Conservation (phyloP, 2,329 filamentous ascomycete genomes). For the Ceratocystiopsis sp. region DNA sequence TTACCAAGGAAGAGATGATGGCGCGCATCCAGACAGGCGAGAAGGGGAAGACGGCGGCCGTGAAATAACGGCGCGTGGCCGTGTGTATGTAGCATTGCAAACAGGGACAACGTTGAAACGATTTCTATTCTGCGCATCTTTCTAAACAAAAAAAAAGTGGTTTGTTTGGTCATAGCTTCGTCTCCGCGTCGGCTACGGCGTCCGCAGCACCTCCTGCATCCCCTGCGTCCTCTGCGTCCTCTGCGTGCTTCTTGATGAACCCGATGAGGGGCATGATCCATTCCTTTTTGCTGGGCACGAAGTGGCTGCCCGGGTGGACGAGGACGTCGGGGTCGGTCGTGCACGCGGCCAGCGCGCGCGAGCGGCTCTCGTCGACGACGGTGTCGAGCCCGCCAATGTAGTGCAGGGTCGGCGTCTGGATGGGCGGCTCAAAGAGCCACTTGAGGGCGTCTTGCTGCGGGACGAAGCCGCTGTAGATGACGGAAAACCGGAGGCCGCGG, state of each 20-base stretch:
- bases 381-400: constrained; percentile 72
- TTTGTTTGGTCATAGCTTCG: too few relatives aligned
- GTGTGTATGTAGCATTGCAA: too few relatives aligned
- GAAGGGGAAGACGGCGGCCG: constrained; percentile 22
- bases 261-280: constrained; percentile 54
- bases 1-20: constrained; percentile 99
- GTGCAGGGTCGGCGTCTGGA: constrained; percentile 64
- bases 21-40: constrained; percentile 66
- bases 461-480: constrained; percentile 63
- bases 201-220: not conserved
- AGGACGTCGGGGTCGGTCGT: constrained; percentile 38
- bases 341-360: constrained; percentile 46
- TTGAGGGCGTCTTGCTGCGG: constrained; percentile 43
- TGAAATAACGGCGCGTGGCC: constrained; percentile 11
- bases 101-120: too few relatives aligned
- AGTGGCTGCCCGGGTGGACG: constrained; percentile 78
- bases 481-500: constrained; percentile 45
- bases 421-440: constrained; percentile 58
- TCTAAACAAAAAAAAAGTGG: too few relatives aligned
- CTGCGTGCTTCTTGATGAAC: constrained; percentile 15
- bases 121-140: too few relatives aligned
- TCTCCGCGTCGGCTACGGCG: too few relatives aligned
- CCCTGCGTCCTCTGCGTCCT: constrained; percentile 1
- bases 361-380: constrained; percentile 67
- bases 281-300: constrained; percentile 68